A percentile compares a stretch with the other conserved stretches of the same genome.
Evolutionary conservation across 176 grass and related monocot species (phyloP).

Genomic region (Lolium perenne): DNA sequence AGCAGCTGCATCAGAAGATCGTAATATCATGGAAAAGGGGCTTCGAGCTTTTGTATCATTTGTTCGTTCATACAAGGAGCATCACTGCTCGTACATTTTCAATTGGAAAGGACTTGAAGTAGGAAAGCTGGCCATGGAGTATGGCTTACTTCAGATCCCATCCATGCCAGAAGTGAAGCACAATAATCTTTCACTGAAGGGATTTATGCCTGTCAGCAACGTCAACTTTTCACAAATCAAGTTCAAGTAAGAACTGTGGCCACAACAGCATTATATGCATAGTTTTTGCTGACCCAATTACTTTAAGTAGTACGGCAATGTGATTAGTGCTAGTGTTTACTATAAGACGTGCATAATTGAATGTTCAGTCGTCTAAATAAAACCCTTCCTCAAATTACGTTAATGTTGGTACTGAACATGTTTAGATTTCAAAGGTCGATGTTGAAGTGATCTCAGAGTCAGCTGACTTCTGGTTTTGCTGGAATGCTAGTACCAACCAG

Average conservation of each 20-base stretch:
- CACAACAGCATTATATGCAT: conserved; percentile 1
- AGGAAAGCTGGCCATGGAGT: conserved; percentile 94
- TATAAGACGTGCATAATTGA: neutral
- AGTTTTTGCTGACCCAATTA: conserved; percentile 1
- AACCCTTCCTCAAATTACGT: neutral
- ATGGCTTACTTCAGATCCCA: conserved; percentile 89
- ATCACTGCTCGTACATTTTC: conserved; percentile 95
- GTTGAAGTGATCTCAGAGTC: neutral
- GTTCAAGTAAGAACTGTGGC: conserved; percentile 75
- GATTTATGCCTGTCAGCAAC: conserved; percentile 62
- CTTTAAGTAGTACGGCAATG: neutral
- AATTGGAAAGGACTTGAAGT: conserved; percentile 92
- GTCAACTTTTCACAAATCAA: conserved; percentile 78
- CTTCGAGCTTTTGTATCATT: conserved; percentile 94
- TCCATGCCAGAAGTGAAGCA: conserved; percentile 97
- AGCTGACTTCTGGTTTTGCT: neutral
- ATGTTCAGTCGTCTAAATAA: conserved; percentile 1
- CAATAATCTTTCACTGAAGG: conserved; percentile 82
- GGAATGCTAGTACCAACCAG: neutral
- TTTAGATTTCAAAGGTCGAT: conserved; percentile 10
- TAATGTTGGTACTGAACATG: neutral
- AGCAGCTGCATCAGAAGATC: conserved; percentile 74
- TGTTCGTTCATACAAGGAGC: conserved; percentile 92
- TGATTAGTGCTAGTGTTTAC: neutral
- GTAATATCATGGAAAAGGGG: conserved; percentile 96